Percentiles rank a stretch among this genome's conserved stretches.
These are phyloP conservation scores for Geotrichum phurueaensis DNA, from an alignment of 1,139 yeast species.

Conservation along the genomic window DNA sequence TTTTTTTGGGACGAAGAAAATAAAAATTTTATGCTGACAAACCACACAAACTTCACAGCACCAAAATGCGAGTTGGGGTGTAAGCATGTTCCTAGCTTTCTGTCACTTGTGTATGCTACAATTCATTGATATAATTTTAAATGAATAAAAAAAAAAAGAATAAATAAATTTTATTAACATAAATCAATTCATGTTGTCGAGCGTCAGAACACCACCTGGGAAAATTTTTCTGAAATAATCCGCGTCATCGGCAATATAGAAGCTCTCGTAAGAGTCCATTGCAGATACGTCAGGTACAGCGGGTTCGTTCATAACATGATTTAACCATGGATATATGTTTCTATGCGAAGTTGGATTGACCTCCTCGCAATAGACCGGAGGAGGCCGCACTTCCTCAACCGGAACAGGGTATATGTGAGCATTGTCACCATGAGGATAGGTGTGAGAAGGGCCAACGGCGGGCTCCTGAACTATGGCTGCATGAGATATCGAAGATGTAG, in stretches of 20 bases:
- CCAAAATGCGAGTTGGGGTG: neutral
- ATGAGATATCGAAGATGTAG: neutral
- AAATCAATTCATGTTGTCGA: constrained; percentile 13
- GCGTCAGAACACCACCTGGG: constrained; percentile 15
- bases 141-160: neutral
- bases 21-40: neutral
- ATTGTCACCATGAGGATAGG: neutral
- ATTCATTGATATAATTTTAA: neutral
- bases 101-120: neutral
- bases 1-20: neutral
- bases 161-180: neutral
- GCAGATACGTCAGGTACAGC: neutral
- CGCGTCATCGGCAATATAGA: constrained; percentile 14
- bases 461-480: neutral
- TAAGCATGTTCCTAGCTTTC: too few relatives aligned
- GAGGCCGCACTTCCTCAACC: neutral
- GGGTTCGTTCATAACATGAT: neutral
- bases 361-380: neutral
- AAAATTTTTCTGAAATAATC: constrained; percentile 12
- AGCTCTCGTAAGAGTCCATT: constrained; percentile 15
- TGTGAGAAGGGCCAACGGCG: neutral
- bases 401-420: neutral
- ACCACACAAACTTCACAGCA: neutral
- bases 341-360: neutral
- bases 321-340: neutral